Evolutionary conservation across 176 grass and related monocot genomes (phyloP), one percentile per base, ranked within the genome.

Genomic region (Avena atlantica): DNA sequence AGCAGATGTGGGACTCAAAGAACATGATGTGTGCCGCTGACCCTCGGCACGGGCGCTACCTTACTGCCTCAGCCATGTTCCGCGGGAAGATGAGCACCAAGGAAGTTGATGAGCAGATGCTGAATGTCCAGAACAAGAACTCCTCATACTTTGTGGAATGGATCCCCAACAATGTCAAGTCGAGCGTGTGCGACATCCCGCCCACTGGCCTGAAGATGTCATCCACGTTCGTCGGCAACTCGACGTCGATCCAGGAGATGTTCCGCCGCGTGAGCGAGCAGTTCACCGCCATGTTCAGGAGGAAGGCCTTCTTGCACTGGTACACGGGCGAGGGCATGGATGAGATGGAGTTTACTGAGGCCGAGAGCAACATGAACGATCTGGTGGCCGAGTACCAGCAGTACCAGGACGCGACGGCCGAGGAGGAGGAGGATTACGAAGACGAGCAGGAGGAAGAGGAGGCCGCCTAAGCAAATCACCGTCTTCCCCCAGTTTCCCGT

Each of bases 1-100:
- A 96, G 67, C 96, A 98, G 75, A 98, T 98, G 96, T 98, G 96
- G 93, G 96, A 98, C 81, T 85, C 96, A 20, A 96, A 98, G 87
- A 98, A 98, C 79, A 98, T 98, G 96, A 98, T 98, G 96, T 98
- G 96, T 19, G 93, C 92, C 21, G 93, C 96, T 58, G 96, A 98
- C 84, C 96, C 93, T 50, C 86, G 93, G 6, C 93, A 98, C 9
- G 93, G 93, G 1, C 86, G 93, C 58, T 98, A 98, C 84, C 91
- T 98, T 59, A 95, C 96, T 0, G 93, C 93, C 11, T 98, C 96
- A 3, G 93, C 93, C 50, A 92, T 98, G 96, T 98, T 98, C 86
- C 91, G 92, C 45, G 96, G 96, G 17, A 98, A 92, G 83, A 98
- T 98, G 96, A 95, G 92, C 84, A 98, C 96, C 20, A 98, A 98